These are phyloP conservation scores for Maudiozyma saulgeensis DNA, from an alignment of 805 yeast species.

Conservation along the genomic window DNA sequence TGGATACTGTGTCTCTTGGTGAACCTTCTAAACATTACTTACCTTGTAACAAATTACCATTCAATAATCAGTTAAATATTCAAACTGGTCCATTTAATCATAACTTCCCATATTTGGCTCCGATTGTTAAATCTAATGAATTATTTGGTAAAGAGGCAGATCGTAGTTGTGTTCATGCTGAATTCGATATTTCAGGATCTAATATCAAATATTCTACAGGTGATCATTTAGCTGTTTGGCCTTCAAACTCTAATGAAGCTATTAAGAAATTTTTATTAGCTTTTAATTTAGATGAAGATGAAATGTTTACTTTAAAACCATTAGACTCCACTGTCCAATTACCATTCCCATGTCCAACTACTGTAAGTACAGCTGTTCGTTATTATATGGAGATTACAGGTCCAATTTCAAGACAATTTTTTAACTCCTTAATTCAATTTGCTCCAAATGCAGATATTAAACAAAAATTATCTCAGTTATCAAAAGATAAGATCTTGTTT, in stretches of 20 bases:
- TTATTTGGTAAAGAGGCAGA: conserved; percentile 47
- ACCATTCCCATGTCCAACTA: conserved; percentile 71
- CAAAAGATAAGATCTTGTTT: conserved; percentile 60
- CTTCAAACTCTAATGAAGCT: conserved; percentile 73
- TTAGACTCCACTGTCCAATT: conserved; percentile 58
- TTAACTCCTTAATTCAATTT: conserved; percentile 66
- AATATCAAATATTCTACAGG: conserved; percentile 86
- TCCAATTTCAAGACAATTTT: conserved; percentile 81
- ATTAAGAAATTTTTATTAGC: conserved; percentile 55
- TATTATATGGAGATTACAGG: conserved; percentile 88
- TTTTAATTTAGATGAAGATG: conserved; percentile 44
- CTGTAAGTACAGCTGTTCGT: conserved; percentile 76
- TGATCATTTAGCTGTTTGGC: conserved; percentile 92
- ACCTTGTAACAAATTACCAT: conserved; percentile 28
- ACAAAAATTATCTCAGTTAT: conserved; percentile 34
- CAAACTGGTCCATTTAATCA: conserved; percentile 74
- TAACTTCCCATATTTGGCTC: conserved; percentile 76
- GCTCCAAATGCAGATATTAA: conserved; percentile 59
- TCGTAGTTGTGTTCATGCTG: conserved; percentile 84
- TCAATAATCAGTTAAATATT: conserved; percentile 28
- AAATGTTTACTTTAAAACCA: conserved; percentile 53
- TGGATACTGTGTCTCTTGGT: conserved; percentile 53
- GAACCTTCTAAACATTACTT: conserved; percentile 65
- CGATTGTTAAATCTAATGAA: conserved; percentile 53
- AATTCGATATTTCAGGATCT: conserved; percentile 69